Evolutionary conservation across 306 rosid species (phyloP).

Genomic region (Luffa acutangula): DNA sequence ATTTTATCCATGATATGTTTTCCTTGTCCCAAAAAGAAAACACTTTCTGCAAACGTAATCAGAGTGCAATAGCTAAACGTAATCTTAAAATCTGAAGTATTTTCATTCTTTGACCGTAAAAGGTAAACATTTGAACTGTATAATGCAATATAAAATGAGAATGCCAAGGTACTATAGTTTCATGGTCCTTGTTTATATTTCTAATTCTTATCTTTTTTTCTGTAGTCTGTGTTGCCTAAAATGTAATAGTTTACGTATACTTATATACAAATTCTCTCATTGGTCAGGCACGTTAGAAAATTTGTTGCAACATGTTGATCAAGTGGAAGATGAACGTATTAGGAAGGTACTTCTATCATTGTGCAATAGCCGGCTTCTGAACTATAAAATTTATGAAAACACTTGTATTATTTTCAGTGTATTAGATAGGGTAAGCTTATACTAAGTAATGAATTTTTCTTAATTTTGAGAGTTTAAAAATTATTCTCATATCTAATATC

Average conservation of each 20-base stretch:
- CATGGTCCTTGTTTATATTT: not conserved
- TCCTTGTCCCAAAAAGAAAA: not conserved
- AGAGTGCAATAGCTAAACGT: too few relatives aligned
- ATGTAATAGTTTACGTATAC: not conserved
- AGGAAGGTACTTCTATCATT: conserved; percentile 40
- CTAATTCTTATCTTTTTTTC: not conserved
- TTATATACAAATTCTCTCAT: conserved; percentile 10
- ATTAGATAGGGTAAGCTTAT: not conserved
- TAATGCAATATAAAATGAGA: not conserved
- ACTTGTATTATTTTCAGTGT: not conserved
- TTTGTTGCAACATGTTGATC: conserved; percentile 68
- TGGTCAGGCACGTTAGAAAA: conserved; percentile 68
- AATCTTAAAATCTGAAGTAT: not conserved
- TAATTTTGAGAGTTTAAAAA: too few relatives aligned
- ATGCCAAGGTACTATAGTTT: not conserved
- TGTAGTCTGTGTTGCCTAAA: conserved; percentile 1
- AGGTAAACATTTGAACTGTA: not conserved
- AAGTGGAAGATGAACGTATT: conserved; percentile 70
- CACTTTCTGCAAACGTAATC: not conserved
- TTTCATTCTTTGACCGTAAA: not conserved
- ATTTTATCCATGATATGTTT: not conserved
- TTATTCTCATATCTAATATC: too few relatives aligned
- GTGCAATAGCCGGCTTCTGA: not conserved
- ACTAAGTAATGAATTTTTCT: not conserved
- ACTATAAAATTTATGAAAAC: not conserved